phyloP scores from a whole-genome alignment of 2,329 filamentous ascomycete genomes.

The Aurifilum marmelostoma region DNA sequence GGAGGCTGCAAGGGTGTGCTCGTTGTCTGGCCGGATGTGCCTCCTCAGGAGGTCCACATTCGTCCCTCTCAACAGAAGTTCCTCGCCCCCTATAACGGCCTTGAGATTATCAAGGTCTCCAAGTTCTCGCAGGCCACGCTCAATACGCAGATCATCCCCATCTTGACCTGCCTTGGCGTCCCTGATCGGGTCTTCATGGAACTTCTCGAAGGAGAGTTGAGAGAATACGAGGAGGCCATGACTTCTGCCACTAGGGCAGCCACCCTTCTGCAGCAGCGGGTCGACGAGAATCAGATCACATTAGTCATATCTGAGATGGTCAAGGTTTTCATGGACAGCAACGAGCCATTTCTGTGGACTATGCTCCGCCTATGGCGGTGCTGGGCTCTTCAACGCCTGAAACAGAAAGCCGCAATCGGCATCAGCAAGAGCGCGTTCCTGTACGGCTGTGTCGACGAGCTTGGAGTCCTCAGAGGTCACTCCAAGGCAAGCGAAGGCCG shows the following conservation, averaged over 20 bases:
- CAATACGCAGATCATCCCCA: slow-evolving; percentile 86
- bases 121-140: slow-evolving; percentile 76
- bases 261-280: slow-evolving; percentile 69
- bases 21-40: slow-evolving; percentile 70
- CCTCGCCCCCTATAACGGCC: slow-evolving; percentile 64
- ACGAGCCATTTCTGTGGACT: slow-evolving; percentile 82
- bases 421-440: slow-evolving; percentile 85
- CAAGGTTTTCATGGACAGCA: slow-evolving; percentile 70
- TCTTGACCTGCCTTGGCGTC: slow-evolving; percentile 81
- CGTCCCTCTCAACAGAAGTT: slow-evolving; percentile 91
- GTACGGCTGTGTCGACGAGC: slow-evolving; percentile 88
- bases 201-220: slow-evolving; percentile 70
- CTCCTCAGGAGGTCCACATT: slow-evolving; percentile 72
- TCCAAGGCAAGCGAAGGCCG: slow-evolving; percentile 47
- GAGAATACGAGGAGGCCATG: slow-evolving; percentile 72
- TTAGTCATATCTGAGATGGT: slow-evolving; percentile 76
- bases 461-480: slow-evolving; percentile 73
- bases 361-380: slow-evolving; percentile 82
- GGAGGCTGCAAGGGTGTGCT: slow-evolving; percentile 92
- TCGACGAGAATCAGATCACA: slow-evolving; percentile 85
- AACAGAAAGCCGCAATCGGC: slow-evolving; percentile 86
- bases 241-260: slow-evolving; percentile 65
- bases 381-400: slow-evolving; percentile 87
- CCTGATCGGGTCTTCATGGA: slow-evolving; percentile 65
- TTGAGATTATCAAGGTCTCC: slow-evolving; percentile 87